These are phyloP conservation scores for Coelastrella sp. DNA, from an alignment of 139 green algal species.

Conservation along the genomic window DNA sequence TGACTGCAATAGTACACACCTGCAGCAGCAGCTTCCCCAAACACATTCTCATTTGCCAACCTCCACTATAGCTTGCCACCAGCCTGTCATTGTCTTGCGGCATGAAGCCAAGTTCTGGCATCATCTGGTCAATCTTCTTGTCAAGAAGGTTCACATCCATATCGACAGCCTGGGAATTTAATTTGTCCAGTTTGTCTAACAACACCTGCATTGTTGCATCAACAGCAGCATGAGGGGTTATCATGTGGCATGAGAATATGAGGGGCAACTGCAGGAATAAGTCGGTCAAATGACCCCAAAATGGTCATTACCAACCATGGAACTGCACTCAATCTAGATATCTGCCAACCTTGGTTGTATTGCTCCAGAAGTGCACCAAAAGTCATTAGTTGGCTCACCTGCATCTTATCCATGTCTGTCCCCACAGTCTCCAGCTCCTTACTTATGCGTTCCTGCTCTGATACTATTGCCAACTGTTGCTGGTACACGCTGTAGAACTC, in stretches of 20 bases:
- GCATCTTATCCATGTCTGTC: conserved; percentile 94
- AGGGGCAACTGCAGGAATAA: too few species aligned
- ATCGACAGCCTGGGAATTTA: conserved; percentile 80
- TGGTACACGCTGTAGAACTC: conserved; percentile 94
- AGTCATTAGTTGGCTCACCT: conserved; percentile 14
- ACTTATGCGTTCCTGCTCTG: conserved; percentile 82
- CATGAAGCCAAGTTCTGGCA: conserved; percentile 97
- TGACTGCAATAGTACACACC: conserved; percentile 46
- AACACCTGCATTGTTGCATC: conserved; percentile 54
- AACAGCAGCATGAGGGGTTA: too few species aligned
- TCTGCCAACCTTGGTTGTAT: too few species aligned
- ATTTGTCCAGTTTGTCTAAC: conserved; percentile 91
- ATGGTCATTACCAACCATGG: too few species aligned
- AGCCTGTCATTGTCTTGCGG: conserved; percentile 60
- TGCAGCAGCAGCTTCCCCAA: conserved; percentile 98
- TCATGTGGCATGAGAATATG: too few species aligned
- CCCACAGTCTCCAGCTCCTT: conserved; percentile 86
- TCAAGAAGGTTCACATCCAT: conserved; percentile 90
- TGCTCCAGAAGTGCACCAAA: too few species aligned
- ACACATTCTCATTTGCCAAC: conserved; percentile 99
- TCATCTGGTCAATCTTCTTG: conserved; percentile 98
- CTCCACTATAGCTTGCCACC: conserved; percentile 79
- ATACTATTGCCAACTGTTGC: conserved; percentile 77
- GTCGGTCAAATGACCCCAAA: too few species aligned
- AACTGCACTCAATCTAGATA: too few species aligned